These are phyloP conservation scores for Diaporthe citrichinensis DNA, from an alignment of 2,329 filamentous ascomycete genomes.

Conservation along the genomic window DNA sequence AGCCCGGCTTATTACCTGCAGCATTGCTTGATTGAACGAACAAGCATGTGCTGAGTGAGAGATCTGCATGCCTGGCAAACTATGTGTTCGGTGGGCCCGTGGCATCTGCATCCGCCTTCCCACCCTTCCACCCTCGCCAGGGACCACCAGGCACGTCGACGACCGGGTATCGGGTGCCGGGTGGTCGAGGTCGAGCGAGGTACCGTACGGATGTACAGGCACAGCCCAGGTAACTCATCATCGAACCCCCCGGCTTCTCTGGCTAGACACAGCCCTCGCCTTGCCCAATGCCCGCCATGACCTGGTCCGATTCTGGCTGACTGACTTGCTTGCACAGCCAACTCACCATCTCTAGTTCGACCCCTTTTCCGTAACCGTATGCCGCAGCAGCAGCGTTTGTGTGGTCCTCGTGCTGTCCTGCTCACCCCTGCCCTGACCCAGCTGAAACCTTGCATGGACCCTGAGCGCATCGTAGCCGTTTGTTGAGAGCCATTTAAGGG, in stretches of 20 bases:
- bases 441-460: constrained; percentile 36
- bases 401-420: no score
- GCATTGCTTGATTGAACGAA: background rate
- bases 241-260: constrained; percentile 8
- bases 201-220: constrained; percentile 5
- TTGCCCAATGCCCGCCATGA: background rate
- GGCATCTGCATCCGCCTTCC: background rate
- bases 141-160: constrained; percentile 4
- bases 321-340: constrained; percentile 19
- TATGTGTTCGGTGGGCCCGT: constrained; percentile 14
- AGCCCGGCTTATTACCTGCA: background rate
- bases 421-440: constrained; percentile 21
- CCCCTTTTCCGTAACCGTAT: constrained; percentile 29
- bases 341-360: constrained; percentile 17
- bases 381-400: background rate
- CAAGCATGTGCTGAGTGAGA: background rate
- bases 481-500: constrained; percentile 31
- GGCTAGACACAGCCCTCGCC: constrained; percentile 23
- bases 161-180: constrained; percentile 20
- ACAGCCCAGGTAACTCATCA: constrained; percentile 2
- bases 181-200: background rate
- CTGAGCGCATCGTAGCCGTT: constrained; percentile 16
- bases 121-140: background rate
- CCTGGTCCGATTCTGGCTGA: constrained; percentile 15
- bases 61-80: constrained; percentile 12